Evolutionary conservation across 106 monocot species (phyloP), one percentile per base, ranked within the genome.

Genomic region (Narthecium ossifragum): DNA sequence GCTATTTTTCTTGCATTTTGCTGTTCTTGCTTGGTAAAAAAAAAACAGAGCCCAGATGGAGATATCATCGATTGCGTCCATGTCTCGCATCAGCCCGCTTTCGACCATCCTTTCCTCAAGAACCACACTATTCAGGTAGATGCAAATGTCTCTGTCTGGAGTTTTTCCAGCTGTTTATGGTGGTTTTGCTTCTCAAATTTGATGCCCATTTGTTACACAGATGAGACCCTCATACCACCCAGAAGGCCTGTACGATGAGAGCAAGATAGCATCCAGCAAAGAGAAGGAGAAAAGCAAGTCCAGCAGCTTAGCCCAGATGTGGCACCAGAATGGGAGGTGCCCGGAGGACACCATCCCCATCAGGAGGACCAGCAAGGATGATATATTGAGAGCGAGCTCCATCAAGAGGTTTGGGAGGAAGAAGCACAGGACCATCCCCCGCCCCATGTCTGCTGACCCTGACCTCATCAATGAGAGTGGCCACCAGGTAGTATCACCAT

Each of bases 341-440:
- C 88, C 93, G 5, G 77, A 82, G 59, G 54, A 72, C 63, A 94
- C 93, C 25, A 70, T 93, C n/a, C 93, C 93, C 27, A 85, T 93
- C 18, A 79, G 93, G 57, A 84, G 93, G 61, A 88, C 85, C 30
- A 88, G 49, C 69, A 57, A 51, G 36, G 85, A 85, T 33, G 93
- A 93, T 50, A 26, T 93, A 17, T 67, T 93, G 0, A 78, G 88
- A 57, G 81, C 85, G 14, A 85, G 75, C 59, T 88, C 88, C 1
- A 17, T 73, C n/a, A 81, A 68, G 47, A 75, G 76, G n/a, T 88
- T 73, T 69, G 93, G 93, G 24, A 80, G 48, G 61, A 93, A 93
- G 81, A 88, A 67, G 63, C 70, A 73, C 37, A 75, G 61, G 39
- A 49, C 63, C 38, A 71, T 71, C 15, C 74, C 88, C 4, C 53